phyloP scores from a whole-genome alignment of 345 rosid genomes.

The Kernera saxatilis region DNA sequence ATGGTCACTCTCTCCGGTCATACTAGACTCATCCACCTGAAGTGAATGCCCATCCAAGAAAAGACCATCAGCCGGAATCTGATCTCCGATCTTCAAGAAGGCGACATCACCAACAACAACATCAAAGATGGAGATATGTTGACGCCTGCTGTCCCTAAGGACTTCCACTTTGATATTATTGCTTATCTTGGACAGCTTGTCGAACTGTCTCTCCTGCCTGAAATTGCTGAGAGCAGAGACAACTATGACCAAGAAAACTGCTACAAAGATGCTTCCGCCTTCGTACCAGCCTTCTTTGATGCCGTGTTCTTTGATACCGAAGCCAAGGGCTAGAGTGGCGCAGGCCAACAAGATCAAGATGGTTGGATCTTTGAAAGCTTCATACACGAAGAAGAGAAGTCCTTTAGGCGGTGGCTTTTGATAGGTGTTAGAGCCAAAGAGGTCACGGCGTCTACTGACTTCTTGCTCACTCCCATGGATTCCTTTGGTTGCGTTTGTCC shows the following conservation, averaged over 20 bases:
- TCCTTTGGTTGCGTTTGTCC: slow-evolving; percentile 43
- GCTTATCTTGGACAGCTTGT: slow-evolving; percentile 46
- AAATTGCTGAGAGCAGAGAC: slow-evolving; percentile 50
- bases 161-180: slow-evolving; percentile 50
- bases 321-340: slow-evolving; percentile 45
- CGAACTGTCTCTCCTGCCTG: slow-evolving; percentile 45
- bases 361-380: slow-evolving; percentile 58
- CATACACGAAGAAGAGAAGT: slow-evolving; percentile 43
- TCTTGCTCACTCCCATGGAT: slow-evolving; percentile 40
- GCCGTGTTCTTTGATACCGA: slow-evolving; percentile 49
- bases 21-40: slow-evolving; percentile 50
- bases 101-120: slow-evolving; percentile 62
- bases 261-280: slow-evolving; percentile 54
- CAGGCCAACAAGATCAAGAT: slow-evolving; percentile 49
- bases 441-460: slow-evolving; percentile 28
- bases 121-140: slow-evolving; percentile 43
- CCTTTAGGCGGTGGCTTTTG: slow-evolving; percentile 59
- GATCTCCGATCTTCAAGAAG: slow-evolving; percentile 50
- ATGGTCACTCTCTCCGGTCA: slow-evolving; percentile 51
- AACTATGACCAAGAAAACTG: slow-evolving; percentile 43
- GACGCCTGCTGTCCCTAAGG: slow-evolving; percentile 38
- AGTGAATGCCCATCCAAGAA: slow-evolving; percentile 41
- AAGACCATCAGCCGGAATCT: slow-evolving; percentile 58
- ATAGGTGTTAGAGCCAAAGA: slow-evolving; percentile 56
- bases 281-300: slow-evolving; percentile 55